These are phyloP conservation scores for Isatis lusitanica DNA, from an alignment of 441 rosid species.

Conservation along the genomic window DNA sequence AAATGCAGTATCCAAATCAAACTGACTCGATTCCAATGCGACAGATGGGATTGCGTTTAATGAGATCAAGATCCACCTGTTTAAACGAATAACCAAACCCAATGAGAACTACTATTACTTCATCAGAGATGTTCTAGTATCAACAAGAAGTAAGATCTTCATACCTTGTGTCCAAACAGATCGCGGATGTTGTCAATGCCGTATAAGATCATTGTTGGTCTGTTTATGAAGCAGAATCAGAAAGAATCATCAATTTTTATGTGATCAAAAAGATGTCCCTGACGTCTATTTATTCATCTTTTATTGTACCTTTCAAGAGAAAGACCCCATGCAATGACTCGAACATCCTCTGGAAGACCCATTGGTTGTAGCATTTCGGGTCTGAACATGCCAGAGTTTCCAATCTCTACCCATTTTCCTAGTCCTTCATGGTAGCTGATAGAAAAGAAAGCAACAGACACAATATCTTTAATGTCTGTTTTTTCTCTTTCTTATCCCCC, in stretches of 20 bases:
- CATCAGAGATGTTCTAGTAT: neutral
- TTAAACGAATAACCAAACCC: constrained; percentile 3
- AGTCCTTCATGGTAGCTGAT: constrained; percentile 84
- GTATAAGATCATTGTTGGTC: constrained; percentile 93
- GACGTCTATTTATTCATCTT: neutral
- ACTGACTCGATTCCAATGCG: constrained; percentile 56
- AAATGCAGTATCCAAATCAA: neutral
- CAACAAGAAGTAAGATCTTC: neutral
- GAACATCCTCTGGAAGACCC: constrained; percentile 92
- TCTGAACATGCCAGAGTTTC: constrained; percentile 96
- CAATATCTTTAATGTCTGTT: neutral
- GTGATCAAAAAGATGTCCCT: neutral
- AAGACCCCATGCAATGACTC: constrained; percentile 93
- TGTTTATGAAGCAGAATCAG: constrained; percentile 33
- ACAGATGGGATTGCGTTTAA: constrained; percentile 72
- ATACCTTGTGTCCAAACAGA: constrained; percentile 94
- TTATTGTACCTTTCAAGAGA: constrained; percentile 84
- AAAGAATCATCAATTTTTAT: constrained; percentile 13
- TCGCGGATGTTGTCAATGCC: constrained; percentile 81
- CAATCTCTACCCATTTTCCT: constrained; percentile 89
- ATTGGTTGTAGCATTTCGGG: constrained; percentile 94
- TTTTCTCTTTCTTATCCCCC: neutral
- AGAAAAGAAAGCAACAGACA: constrained; percentile 20
- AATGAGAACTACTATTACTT: neutral
- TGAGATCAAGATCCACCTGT: constrained; percentile 87